These are phyloP conservation scores for Heterobasidion annosum DNA, from an alignment of 1,284 basidiomycete genomes.

Conservation along the genomic window DNA sequence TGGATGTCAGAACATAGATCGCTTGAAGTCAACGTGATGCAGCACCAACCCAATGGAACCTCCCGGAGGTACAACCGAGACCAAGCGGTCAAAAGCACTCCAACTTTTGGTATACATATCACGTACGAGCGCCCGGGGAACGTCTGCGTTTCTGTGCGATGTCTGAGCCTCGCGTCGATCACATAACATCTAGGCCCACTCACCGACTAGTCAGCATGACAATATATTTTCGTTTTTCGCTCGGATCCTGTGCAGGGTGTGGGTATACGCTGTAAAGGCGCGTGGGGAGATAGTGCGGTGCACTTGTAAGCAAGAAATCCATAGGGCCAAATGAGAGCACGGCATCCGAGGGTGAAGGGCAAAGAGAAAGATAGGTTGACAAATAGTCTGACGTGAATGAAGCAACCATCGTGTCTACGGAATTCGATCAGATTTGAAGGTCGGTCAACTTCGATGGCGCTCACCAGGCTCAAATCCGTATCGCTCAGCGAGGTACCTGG, in stretches of 20 bases:
- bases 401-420: constrained; percentile 58
- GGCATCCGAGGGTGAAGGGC: constrained; percentile 59
- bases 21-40: neutral
- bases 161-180: constrained; percentile 1
- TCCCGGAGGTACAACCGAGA: constrained; percentile 78
- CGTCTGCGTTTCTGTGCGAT: constrained; percentile 62
- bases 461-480: constrained; percentile 72
- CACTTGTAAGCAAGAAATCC: constrained; percentile 65
- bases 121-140: constrained; percentile 73
- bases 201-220: constrained; percentile 61
- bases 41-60: constrained; percentile 70
- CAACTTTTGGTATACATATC: constrained; percentile 88
- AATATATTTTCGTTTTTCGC: constrained; percentile 64
- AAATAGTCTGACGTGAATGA: constrained; percentile 71
- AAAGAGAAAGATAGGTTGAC: constrained; percentile 66
- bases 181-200: constrained; percentile 10
- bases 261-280: constrained; percentile 63
- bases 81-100: constrained; percentile 78
- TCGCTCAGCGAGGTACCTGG: constrained; percentile 67
- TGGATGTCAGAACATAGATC: constrained; percentile 2
- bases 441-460: constrained; percentile 11
- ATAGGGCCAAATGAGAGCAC: constrained; percentile 72
- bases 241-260: constrained; percentile 68
- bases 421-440: constrained; percentile 5
- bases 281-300: constrained; percentile 61